Conservation (phyloP, 768 basidiomycete species). For the Lactarius sanguifluus region DNA sequence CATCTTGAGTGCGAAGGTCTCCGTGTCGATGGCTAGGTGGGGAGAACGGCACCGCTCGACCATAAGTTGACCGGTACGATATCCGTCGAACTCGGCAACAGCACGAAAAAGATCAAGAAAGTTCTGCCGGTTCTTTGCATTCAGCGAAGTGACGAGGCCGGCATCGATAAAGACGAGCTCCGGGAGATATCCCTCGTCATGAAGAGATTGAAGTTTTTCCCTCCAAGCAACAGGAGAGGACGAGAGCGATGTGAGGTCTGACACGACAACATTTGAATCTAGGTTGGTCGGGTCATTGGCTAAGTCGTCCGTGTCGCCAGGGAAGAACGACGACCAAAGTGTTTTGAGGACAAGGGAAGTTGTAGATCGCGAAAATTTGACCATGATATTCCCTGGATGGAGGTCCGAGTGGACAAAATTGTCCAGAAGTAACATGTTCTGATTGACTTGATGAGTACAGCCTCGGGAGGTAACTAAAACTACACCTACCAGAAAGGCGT, state of each 20-base stretch:
- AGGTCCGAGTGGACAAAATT: slow-evolving; percentile 95
- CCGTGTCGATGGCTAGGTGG: slow-evolving; percentile 84
- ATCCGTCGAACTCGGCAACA: slow-evolving; percentile 95
- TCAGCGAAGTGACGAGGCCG: slow-evolving; percentile 87
- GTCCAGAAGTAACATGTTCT: slow-evolving; percentile 98
- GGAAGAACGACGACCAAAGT: slow-evolving; percentile 56
- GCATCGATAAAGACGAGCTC: slow-evolving; percentile 97
- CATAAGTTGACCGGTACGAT: slow-evolving; percentile 94
- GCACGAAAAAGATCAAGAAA: slow-evolving; percentile 97
- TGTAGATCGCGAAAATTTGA: slow-evolving; percentile 90
- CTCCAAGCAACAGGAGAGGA: slow-evolving; percentile 68
- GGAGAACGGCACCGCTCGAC: slow-evolving; percentile 91
- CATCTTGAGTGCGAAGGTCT: slow-evolving; percentile 97
- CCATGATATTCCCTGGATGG: slow-evolving; percentile 95
- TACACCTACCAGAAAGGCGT: slow-evolving; percentile 83
- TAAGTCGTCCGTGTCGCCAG: slow-evolving; percentile 32
- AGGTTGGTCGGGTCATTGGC: slow-evolving; percentile 20
- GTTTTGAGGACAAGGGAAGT: slow-evolving; percentile 63
- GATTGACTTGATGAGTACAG: slow-evolving; percentile 20
- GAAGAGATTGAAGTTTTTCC: slow-evolving; percentile 59
- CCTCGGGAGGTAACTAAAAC: slow-evolving; percentile 1
- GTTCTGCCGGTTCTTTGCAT: slow-evolving; percentile 79
- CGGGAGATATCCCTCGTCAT: slow-evolving; percentile 77
- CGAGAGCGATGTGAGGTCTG: slow-evolving; percentile 61
- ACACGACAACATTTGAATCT: slow-evolving; percentile 53